Conservation (phyloP, 371 early-diverging fungal genomes). For the Mucor saturninus region DNA sequence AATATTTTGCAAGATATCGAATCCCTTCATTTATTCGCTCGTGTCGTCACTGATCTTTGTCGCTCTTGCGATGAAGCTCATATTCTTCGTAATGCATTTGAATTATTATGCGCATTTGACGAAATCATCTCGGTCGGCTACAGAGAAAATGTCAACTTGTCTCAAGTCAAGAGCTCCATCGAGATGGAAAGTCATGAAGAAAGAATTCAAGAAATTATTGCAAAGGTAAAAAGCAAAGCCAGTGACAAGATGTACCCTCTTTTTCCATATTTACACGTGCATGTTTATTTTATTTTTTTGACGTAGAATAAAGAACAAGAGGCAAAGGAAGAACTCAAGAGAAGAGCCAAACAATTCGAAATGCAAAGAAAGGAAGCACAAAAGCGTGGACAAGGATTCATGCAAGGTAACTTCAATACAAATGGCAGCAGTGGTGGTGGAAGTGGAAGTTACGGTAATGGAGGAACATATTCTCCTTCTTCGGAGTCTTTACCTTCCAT, state of each 20-base stretch:
- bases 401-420: conserved; percentile 57
- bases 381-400: conserved; percentile 70
- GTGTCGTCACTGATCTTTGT: conserved; percentile 90
- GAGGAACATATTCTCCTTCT: conserved; percentile 53
- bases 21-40: conserved; percentile 91
- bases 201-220: conserved; percentile 94
- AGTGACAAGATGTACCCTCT: not conserved
- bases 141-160: conserved; percentile 81
- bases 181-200: conserved; percentile 98
- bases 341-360: conserved; percentile 91
- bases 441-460: conserved; percentile 30
- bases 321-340: conserved; percentile 94
- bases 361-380: conserved; percentile 86
- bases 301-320: conserved; percentile 97
- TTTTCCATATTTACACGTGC: not conserved
- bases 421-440: conserved; percentile 33
- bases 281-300: not conserved
- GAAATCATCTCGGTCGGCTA: conserved; percentile 94
- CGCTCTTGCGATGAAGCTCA: conserved; percentile 80
- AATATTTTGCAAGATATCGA: conserved; percentile 94
- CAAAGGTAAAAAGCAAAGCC: conserved; percentile 60
- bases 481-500: conserved; percentile 47
- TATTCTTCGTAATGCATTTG: conserved; percentile 84
- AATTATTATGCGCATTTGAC: conserved; percentile 92
- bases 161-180: conserved; percentile 89